A percentile compares a stretch with the other conserved stretches of the same genome.
These are phyloP conservation scores for Penicillium glabrum DNA, from an alignment of 2,329 filamentous ascomycete genomes.

Conservation along the genomic window DNA sequence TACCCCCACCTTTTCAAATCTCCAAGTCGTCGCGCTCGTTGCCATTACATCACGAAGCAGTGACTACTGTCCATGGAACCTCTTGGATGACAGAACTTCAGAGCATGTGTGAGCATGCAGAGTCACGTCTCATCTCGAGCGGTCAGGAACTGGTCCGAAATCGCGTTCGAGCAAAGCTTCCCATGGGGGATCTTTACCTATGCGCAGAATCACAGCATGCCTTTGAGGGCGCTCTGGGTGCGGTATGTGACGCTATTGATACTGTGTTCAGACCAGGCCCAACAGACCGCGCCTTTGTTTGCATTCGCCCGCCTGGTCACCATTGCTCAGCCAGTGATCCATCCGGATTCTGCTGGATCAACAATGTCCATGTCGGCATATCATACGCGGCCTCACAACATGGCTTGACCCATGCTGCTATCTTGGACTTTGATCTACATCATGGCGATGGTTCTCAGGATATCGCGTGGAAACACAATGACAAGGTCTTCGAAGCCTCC, in stretches of 20 bases:
- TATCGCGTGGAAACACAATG: constrained; percentile 89
- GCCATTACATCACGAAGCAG: constrained; percentile 69
- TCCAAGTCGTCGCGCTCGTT: constrained; percentile 73
- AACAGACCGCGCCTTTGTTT: constrained; percentile 81
- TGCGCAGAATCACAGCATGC: constrained; percentile 82
- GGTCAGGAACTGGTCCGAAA: constrained; percentile 76
- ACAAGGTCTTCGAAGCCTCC: constrained; percentile 60
- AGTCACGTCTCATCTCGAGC: constrained; percentile 71
- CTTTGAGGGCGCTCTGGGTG: constrained; percentile 86
- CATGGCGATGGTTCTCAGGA: constrained; percentile 95
- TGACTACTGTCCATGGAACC: constrained; percentile 85
- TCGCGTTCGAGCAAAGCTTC: constrained; percentile 56
- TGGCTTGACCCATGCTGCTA: constrained; percentile 88
- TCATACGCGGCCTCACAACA: constrained; percentile 83
- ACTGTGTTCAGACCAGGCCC: constrained; percentile 67
- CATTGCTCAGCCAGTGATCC: constrained; percentile 89
- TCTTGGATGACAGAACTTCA: constrained; percentile 94
- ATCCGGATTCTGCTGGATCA: constrained; percentile 97
- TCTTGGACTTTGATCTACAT: constrained; percentile 88
- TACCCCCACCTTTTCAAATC: constrained; percentile 77
- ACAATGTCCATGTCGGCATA: constrained; percentile 97
- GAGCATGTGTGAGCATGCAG: constrained; percentile 78
- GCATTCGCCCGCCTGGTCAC: constrained; percentile 88
- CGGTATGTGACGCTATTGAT: constrained; percentile 91
- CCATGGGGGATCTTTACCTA: constrained; percentile 88